These are phyloP conservation scores for Aureobasidium sp. DNA, from an alignment of 2,329 filamentous ascomycete genomes.

Conservation along the genomic window DNA sequence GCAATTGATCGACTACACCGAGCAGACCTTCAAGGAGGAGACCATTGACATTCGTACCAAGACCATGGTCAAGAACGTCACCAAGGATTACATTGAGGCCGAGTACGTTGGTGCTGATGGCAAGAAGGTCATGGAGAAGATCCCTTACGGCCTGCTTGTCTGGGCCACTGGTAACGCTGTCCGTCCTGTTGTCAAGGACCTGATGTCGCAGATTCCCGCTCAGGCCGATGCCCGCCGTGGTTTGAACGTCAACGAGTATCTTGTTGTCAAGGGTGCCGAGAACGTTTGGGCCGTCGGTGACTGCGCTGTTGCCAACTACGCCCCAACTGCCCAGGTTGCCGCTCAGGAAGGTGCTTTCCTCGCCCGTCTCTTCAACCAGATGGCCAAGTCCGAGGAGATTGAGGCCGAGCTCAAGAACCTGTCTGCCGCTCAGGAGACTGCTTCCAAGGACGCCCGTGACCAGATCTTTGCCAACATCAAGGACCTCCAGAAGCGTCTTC, in stretches of 20 bases:
- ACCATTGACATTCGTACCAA: slow-evolving; percentile 96
- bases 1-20: slow-evolving; percentile 98
- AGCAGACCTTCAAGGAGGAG: slow-evolving; percentile 98
- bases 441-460: slow-evolving; percentile 54
- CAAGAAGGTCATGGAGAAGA: slow-evolving; percentile 69
- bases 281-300: slow-evolving; percentile 98
- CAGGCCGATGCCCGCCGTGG: slow-evolving; percentile 94
- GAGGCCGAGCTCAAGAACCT: slow-evolving; percentile 69
- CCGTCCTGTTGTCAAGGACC: slow-evolving; percentile 79
- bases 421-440: slow-evolving; percentile 52
- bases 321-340: slow-evolving; percentile 93
- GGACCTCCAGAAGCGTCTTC: slow-evolving; percentile 74
- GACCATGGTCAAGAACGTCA: slow-evolving; percentile 98
- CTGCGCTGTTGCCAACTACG: slow-evolving; percentile 95
- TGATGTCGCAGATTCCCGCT: slow-evolving; percentile 85
- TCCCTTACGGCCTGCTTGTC: slow-evolving; percentile 92
- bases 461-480: slow-evolving; percentile 69
- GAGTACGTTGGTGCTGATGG: slow-evolving; percentile 76
- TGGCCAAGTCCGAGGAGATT: slow-evolving; percentile 86
- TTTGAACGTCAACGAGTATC: slow-evolving; percentile 95
- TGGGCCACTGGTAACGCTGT: slow-evolving; percentile 98
- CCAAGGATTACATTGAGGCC: slow-evolving; percentile 85
- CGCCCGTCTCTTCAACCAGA: slow-evolving; percentile 94
- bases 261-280: slow-evolving; percentile 92
- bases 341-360: slow-evolving; percentile 94